Percentiles rank a stretch among this genome's conserved stretches.
Conservation (phyloP, 2,329 filamentous ascomycete genomes). For the Microcyclospora pomicola region DNA sequence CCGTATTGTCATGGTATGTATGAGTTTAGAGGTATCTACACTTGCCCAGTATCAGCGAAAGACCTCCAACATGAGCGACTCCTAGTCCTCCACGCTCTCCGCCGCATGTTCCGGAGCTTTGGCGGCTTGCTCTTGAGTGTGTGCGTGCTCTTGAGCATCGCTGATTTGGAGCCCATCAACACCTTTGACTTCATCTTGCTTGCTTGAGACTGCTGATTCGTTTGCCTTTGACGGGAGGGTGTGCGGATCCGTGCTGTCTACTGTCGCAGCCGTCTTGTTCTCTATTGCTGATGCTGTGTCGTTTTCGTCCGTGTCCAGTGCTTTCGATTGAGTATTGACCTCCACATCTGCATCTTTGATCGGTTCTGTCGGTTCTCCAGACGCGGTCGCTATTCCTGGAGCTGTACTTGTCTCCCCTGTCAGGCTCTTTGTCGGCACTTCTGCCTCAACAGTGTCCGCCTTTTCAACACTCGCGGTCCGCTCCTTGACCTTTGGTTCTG, state of each 20-base stretch:
- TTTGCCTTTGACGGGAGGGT: background rate
- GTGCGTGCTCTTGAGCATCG: constrained; percentile 11
- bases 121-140: constrained; percentile 15
- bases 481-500: background rate
- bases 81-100: constrained; percentile 26
- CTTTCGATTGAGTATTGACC: background rate
- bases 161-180: background rate
- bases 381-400: background rate
- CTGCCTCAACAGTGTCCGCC: background rate
- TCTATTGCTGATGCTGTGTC: background rate
- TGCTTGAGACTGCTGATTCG: background rate
- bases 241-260: background rate
- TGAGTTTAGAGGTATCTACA: too few relatives aligned
- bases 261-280: background rate
- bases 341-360: background rate
- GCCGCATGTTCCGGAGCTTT: constrained; percentile 19
- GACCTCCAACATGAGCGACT: background rate
- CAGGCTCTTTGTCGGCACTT: too few relatives aligned
- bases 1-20: too few relatives aligned
- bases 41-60: too few relatives aligned
- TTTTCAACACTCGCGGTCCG: constrained; percentile 3
- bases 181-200: background rate
- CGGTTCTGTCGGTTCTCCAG: constrained; percentile 1
- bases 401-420: too few relatives aligned
- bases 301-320: background rate